Conservation (phyloP, 208 protist species). For the Ichthyophonus hoferi region DNA sequence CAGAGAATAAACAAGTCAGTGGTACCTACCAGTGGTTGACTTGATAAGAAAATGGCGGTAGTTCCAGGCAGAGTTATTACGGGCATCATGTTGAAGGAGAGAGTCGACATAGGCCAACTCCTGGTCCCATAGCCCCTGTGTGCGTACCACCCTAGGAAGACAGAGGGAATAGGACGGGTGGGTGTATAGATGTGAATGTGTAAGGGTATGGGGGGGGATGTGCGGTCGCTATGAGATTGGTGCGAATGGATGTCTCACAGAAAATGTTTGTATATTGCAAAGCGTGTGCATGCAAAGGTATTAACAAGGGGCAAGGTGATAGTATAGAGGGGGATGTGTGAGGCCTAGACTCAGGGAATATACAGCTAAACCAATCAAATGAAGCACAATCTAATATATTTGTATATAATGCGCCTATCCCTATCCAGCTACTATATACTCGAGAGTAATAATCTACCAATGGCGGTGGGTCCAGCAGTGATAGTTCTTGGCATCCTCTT, state of each 20-base stretch:
- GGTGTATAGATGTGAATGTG: background rate
- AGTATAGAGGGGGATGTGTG: background rate
- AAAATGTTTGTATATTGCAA: background rate
- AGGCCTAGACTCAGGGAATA: background rate
- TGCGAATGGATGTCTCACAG: background rate
- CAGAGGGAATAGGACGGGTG: background rate
- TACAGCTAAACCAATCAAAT: background rate
- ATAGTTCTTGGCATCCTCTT: slow-evolving; percentile 80
- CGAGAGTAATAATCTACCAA: too few relatives aligned
- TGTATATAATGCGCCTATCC: too few relatives aligned
- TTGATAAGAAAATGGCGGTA: slow-evolving; percentile 70
- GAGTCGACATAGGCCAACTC: slow-evolving; percentile 50
- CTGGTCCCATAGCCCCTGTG: background rate
- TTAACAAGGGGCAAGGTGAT: background rate
- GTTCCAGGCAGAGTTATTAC: slow-evolving; percentile 82
- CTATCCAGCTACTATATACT: too few relatives aligned
- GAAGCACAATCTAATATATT: background rate
- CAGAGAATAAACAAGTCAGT: background rate
- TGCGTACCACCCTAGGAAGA: slow-evolving; percentile 19
- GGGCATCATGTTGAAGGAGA: slow-evolving; percentile 62
- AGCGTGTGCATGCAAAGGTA: background rate
- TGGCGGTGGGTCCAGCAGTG: slow-evolving; percentile 78
- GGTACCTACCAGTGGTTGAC: slow-evolving; percentile 12
- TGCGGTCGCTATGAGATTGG: background rate
- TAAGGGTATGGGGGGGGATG: background rate